Evolutionary conservation across 2,329 filamentous ascomycete species (phyloP), one percentile per base, ranked within the genome.

Genomic region (Curvularia lunata): DNA sequence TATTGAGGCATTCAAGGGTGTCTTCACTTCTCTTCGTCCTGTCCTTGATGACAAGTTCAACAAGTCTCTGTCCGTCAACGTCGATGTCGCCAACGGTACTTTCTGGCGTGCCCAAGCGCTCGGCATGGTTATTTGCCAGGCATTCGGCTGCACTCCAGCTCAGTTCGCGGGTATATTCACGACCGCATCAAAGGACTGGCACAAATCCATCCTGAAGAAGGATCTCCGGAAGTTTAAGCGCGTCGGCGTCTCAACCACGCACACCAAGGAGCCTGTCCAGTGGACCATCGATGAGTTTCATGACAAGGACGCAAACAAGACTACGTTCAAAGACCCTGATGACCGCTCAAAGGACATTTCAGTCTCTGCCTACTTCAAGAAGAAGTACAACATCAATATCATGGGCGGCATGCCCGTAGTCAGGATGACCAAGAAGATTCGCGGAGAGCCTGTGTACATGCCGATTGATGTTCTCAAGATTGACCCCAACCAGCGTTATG

Each of bases 11-110:
- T 88, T 91, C 80, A 97, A 96, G 74, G 95, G 95, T 28, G 89
- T 92, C 4, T 98, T 97, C 68, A 87, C 92, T 9, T 92, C 93
- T 0, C 88, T 97, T 50, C 87, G 92, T 41, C 84, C 94, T 21
- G 89, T 88, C 46, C 83, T 91, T 69, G 59, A 79, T 74, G 68
- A 75, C 67, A 59, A 67, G 62, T 55, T 72, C 62, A 83, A 85
- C 30, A 84, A 85, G 25, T 86, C 86, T 8, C 82, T 98, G 5
- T 86, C 90, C 0, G 80, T 99, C 72, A 98, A 97, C 67, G 87
- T 96, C 10, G 94, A 99, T 69, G 90, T 97, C 28, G 89, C 93
- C 55, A 97, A 98, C 72, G 91, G 91, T 0, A 91, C 90, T 12
- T 99, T 99, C 79, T 98, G 91, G 89, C 83, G 81, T 37, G 58